Percentiles rank a stretch among this genome's conserved stretches.
These are phyloP conservation scores for Calamus simplicifolius DNA, from an alignment of 176 grass and related monocot species.

Conservation along the genomic window DNA sequence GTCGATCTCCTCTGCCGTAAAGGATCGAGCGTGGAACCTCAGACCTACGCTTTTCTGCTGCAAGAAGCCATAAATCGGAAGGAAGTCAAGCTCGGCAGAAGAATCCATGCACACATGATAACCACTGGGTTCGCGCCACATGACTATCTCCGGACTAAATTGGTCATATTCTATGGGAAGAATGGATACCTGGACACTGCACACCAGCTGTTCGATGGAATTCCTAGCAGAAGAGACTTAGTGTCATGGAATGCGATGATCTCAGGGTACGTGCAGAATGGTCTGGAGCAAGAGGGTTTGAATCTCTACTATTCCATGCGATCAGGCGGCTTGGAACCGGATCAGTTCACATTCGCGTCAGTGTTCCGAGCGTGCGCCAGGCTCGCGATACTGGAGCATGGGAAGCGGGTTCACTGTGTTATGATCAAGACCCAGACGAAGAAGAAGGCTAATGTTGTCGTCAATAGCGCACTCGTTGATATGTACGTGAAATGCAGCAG, in stretches of 20 bases:
- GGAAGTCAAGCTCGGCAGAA: conserved; percentile 39
- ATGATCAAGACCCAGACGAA: conserved; percentile 26
- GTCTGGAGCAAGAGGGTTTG: conserved; percentile 12
- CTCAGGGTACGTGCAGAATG: conserved; percentile 29
- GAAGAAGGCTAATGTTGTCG: conserved; percentile 28
- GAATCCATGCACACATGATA: conserved; percentile 47
- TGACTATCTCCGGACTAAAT: conserved; percentile 30
- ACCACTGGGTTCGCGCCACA: conserved; percentile 21
- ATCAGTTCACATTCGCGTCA: conserved; percentile 58
- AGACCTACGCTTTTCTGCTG: conserved; percentile 30
- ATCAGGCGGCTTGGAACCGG: conserved; percentile 20
- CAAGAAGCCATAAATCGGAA: conserved; percentile 40
- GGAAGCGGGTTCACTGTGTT: conserved; percentile 35
- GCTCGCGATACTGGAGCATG: conserved; percentile 34
- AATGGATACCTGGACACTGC: conserved; percentile 31
- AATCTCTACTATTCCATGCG: conserved; percentile 31
- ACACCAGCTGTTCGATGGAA: conserved; percentile 36
- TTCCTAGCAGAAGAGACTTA: conserved; percentile 23
- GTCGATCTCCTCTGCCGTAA: conserved; percentile 29
- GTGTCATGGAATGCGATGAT: conserved; percentile 47
- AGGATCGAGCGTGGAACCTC: conserved; percentile 1
- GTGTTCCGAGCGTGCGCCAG: conserved; percentile 45
- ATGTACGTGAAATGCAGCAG: conserved; percentile 61
- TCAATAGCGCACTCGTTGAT: conserved; percentile 36
- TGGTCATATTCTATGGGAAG: conserved; percentile 42